Base-by-base conservation (phyloP, 2,329 filamentous ascomycete species). In the Scedosporium aurantiacum region DNA sequence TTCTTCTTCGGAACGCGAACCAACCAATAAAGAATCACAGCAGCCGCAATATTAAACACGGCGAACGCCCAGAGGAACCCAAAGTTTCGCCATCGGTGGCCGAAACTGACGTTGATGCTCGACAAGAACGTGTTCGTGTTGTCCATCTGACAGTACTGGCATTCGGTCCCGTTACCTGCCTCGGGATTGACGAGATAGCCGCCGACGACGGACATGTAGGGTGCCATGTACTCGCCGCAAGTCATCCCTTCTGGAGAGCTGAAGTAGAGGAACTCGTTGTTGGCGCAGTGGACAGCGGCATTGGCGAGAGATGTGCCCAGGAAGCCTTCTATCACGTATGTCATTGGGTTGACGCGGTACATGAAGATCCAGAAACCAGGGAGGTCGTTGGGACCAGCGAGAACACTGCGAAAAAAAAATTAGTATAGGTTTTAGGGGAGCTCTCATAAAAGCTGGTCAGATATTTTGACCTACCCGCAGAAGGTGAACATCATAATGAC, bases 361-460 rank as follows among this genome's bases (percentile, higher is more conserved):
- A 90, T 86, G 76, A 88, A 89, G 66, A 85, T 82, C 89, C 89
- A 91, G 76, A 91, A 90, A 2, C 82, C 76, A 0, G 89, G 87
- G n/a, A 91, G 79, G 1, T 76, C 73, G 0, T 72, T 69, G 0
- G 86, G 86, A 1, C 77, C 73, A 5, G 84, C 84, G 58, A 90
- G 77, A 40, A 90, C 83, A 74, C 83, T 78, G 60, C 5, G 41
- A 16, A 16, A 12, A 32, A 21, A 32, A 6, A 8, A 8, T 23
- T 2, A 21, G 16, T 18, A 23, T 28, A 16, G 5, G 10, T 40
- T 27, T 21, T 27, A 5, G 57, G 14, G 12, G 5, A 7, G 57
- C 7, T n/a, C n/a, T 18, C 4, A 27, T 21, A 2, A 58, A 8
- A 8, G 16, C 0, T 21, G 18, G 8, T 2, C 5, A 21, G 16